Percentiles rank a stretch among this genome's conserved stretches.
These are phyloP conservation scores for Suhomyces kilbournensis DNA, from an alignment of 805 yeast species.

Conservation along the genomic window DNA sequence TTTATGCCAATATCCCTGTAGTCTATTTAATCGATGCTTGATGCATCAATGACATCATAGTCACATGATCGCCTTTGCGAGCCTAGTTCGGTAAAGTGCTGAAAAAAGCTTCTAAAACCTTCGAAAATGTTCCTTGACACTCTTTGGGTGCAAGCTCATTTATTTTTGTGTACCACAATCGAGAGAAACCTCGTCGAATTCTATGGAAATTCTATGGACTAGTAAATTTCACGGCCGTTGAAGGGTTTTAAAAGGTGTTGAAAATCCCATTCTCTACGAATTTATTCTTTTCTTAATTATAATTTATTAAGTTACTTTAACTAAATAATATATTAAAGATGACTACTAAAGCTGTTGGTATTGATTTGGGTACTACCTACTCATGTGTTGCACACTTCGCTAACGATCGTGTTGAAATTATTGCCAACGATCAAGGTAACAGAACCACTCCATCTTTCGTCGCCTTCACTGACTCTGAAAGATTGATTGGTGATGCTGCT, in stretches of 20 bases:
- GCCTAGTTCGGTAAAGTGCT: constrained; percentile 1
- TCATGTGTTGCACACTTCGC: constrained; percentile 34
- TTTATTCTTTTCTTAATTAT: constrained; percentile 2
- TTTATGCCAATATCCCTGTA: background rate
- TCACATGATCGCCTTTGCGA: constrained; percentile 1
- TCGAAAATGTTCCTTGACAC: constrained; percentile 2
- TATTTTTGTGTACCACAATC: constrained; percentile 1
- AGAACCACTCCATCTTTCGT: constrained; percentile 34
- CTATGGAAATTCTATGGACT: constrained; percentile 5
- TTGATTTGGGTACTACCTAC: constrained; percentile 34
- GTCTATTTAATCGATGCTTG: background rate
- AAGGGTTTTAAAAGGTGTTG: constrained; percentile 4
- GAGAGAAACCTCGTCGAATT: constrained; percentile 12
- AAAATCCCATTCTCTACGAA: constrained; percentile 2
- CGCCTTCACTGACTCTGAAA: constrained; percentile 31
- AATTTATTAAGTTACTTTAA: background rate
- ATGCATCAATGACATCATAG: background rate
- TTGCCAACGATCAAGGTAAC: constrained; percentile 34
- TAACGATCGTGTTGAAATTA: constrained; percentile 32
- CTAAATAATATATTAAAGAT: constrained; percentile 11
- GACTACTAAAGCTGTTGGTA: constrained; percentile 32
- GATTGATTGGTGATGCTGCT: constrained; percentile 34
- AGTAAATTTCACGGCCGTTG: constrained; percentile 3
- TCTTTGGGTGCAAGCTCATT: constrained; percentile 4
- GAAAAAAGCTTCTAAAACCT: constrained; percentile 4